These are phyloP conservation scores for Forsythia viridissima DNA, from an alignment of 257 asterid species.

Conservation along the genomic window DNA sequence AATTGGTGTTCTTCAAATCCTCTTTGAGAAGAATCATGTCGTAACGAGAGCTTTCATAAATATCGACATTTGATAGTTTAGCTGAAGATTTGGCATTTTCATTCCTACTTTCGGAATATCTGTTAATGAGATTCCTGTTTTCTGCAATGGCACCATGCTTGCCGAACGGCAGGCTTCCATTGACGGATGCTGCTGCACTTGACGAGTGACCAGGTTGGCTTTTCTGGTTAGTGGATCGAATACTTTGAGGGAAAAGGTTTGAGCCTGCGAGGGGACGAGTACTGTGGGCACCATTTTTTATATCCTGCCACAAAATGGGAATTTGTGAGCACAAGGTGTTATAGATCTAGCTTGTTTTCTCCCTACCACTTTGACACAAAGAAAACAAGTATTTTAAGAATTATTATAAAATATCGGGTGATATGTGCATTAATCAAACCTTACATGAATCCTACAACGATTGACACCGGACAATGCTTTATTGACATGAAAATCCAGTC, in stretches of 20 bases:
- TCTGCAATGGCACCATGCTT: slow-evolving; percentile 46
- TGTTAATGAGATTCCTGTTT: slow-evolving; percentile 40
- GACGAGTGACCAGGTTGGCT: slow-evolving; percentile 32
- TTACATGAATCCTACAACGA: too few relatives aligned
- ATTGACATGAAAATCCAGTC: neutral
- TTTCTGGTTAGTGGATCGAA: slow-evolving; percentile 69
- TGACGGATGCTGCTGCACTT: slow-evolving; percentile 37
- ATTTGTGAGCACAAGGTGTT: neutral
- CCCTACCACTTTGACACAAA: neutral
- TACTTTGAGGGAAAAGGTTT: slow-evolving; percentile 91
- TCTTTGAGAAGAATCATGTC: slow-evolving; percentile 83
- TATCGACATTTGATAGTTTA: slow-evolving; percentile 57
- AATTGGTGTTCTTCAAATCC: slow-evolving; percentile 78
- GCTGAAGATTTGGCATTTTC: slow-evolving; percentile 65
- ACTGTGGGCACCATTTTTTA: slow-evolving; percentile 63
- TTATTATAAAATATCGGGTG: too few relatives aligned
- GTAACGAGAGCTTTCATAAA: slow-evolving; percentile 90
- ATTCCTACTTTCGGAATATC: slow-evolving; percentile 58
- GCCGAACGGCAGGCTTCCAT: slow-evolving; percentile 36
- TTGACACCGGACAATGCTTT: neutral
- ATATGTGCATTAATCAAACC: too few relatives aligned
- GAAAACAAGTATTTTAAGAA: too few relatives aligned
- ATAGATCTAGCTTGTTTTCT: neutral
- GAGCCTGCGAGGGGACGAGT: slow-evolving; percentile 73
- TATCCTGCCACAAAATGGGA: slow-evolving; percentile 61